phyloP scores from a whole-genome alignment of 345 rosid genomes.

The Punica granatum region DNA sequence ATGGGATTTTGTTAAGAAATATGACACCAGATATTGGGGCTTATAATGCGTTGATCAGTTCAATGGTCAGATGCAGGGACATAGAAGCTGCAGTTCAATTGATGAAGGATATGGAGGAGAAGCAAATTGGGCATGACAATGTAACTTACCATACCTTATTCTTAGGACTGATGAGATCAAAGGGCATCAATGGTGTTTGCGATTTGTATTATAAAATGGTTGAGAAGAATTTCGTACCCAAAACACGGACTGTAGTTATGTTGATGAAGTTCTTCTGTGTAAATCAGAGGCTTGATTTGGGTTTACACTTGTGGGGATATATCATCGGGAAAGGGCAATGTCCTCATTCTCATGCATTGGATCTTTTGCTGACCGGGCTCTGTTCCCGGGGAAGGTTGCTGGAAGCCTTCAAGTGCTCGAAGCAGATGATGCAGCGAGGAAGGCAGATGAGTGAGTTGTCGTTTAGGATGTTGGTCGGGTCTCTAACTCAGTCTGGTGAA shows the following conservation, averaged over 20 bases:
- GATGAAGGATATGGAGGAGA: constrained; percentile 73
- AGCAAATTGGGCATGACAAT: constrained; percentile 40
- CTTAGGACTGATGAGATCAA: constrained; percentile 56
- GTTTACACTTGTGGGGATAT: constrained; percentile 55
- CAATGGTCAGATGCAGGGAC: constrained; percentile 40
- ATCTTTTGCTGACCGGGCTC: constrained; percentile 60
- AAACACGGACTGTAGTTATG: constrained; percentile 67
- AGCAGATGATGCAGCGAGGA: constrained; percentile 64
- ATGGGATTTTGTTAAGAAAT: constrained; percentile 44
- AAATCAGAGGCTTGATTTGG: constrained; percentile 45
- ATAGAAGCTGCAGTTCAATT: constrained; percentile 43
- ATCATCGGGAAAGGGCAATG: constrained; percentile 57
- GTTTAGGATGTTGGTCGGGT: constrained; percentile 45
- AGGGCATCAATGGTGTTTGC: constrained; percentile 39
- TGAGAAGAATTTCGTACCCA: constrained; percentile 46
- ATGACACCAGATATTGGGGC: constrained; percentile 52
- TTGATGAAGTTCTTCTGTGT: constrained; percentile 69
- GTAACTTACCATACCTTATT: constrained; percentile 65
- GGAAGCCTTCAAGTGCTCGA: constrained; percentile 67
- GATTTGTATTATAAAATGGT: constrained; percentile 54
- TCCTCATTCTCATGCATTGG: constrained; percentile 77
- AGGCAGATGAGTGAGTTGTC: constrained; percentile 48
- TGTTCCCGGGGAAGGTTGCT: constrained; percentile 48
- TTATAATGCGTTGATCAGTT: constrained; percentile 72
- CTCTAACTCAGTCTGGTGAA: constrained; percentile 27